Evolutionary conservation across 2,329 filamentous ascomycete species (phyloP), one percentile per base, ranked within the genome.

Genomic region (Fusarium bactridioides): DNA sequence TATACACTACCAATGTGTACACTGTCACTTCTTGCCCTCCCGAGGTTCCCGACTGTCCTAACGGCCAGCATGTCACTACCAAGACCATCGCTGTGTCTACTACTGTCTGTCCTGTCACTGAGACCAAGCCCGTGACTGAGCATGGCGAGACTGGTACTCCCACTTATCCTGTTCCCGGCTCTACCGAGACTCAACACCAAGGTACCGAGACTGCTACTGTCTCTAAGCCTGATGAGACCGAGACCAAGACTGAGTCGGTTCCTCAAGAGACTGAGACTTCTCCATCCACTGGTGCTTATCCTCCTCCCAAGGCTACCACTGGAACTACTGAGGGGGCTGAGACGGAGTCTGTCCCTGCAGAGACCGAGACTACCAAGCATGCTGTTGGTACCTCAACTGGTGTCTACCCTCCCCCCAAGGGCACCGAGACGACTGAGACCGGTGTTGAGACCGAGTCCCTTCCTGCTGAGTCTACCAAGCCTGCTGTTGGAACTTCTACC

Each of bases 81-180:
- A 61, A 76, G 69, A 76, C 74, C 19, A 54, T 76, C 21, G 74
- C 74, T 13, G 43, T 76, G 25, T 76, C 70, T 6, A 76, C 74
- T 25, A 76, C 74, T 7, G 18, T 76, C 50, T 76, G 74, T 41
- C 74, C 74, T 2, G 72, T 76, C 4, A 75, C 74, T 2, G 68
- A 74, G 41, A 60, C 48, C 16, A 54, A 61, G 47, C 57, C 58
- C 7, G 59, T 57, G 35, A 56, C 58, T 38, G 58, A 56, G 12
- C 48, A 68, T 29, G 65, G 65, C 13, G 64, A 68, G 50, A 68
- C 64, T n/a, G n/a, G 43, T 19, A 56, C 54, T 23, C 63, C 68
- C n/a, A 51, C 61, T n/a, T 48, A 25, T 44, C 48, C 69, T 35
- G 57, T 25, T 3, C 53, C 59, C 10, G 71, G 23, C 13, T 40